Conservation (phyloP, 2,329 filamentous ascomycete species). For the Sporothrix variecibatus region DNA sequence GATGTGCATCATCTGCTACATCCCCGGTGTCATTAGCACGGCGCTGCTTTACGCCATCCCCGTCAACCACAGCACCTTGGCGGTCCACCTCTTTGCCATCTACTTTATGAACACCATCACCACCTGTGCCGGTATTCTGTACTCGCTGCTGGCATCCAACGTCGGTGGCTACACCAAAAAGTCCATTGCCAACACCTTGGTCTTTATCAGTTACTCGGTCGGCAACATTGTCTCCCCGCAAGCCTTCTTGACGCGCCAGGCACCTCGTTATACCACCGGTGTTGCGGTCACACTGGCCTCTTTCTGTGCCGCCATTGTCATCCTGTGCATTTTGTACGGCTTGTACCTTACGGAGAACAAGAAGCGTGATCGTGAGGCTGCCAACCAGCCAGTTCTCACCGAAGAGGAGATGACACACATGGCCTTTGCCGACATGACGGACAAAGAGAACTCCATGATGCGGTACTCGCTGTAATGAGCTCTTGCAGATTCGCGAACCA, state of each 20-base stretch:
- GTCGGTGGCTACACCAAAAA: slow-evolving; percentile 57
- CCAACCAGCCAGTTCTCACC: background rate
- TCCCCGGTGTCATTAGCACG: slow-evolving; percentile 31
- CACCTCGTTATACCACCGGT: slow-evolving; percentile 61
- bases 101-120: slow-evolving; percentile 29
- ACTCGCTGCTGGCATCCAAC: slow-evolving; percentile 51
- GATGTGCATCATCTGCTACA: slow-evolving; percentile 34
- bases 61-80: slow-evolving; percentile 23
- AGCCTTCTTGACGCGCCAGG: slow-evolving; percentile 59
- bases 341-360: slow-evolving; percentile 57
- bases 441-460: slow-evolving; percentile 28
- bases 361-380: slow-evolving; percentile 47
- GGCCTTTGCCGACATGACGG: slow-evolving; percentile 35
- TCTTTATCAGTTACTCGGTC: slow-evolving; percentile 52
- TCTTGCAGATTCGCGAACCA: too few relatives aligned
- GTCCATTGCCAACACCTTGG: slow-evolving; percentile 57
- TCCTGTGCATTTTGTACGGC: slow-evolving; percentile 48
- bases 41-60: slow-evolving; percentile 30
- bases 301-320: slow-evolving; percentile 33
- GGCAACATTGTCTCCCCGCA: slow-evolving; percentile 59
- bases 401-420: slow-evolving; percentile 2
- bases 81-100: slow-evolving; percentile 27
- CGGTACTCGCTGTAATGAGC: background rate
- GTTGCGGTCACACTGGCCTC: slow-evolving; percentile 55
- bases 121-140: slow-evolving; percentile 44